Evolutionary conservation across 108 stramenopile genomes (phyloP).

Genomic region (Cylindrotheca closterium): DNA sequence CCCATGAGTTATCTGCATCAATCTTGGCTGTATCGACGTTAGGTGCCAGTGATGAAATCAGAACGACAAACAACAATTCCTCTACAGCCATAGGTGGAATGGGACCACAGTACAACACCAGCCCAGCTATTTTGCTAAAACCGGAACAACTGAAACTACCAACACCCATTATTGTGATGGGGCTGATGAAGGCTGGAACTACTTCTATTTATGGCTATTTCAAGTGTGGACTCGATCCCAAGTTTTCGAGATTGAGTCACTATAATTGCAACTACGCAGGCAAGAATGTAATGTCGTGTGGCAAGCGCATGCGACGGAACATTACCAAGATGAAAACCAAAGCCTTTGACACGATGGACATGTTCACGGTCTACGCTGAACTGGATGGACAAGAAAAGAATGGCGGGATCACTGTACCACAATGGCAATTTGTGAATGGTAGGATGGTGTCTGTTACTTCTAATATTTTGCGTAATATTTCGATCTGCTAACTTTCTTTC

Average conservation of each 20-base stretch:
- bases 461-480: too few relatives aligned
- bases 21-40: neutral
- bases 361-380: conserved; percentile 24
- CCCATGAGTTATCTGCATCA: neutral
- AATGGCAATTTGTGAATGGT: conserved; percentile 18
- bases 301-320: conserved; percentile 22
- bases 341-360: conserved; percentile 17
- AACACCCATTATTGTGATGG: conserved; percentile 31
- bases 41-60: neutral
- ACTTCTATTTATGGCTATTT: conserved; percentile 33
- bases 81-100: neutral
- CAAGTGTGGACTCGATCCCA: conserved; percentile 22
- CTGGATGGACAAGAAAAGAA: conserved; percentile 32
- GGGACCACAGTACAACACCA: neutral
- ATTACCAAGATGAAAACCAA: neutral
- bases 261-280: conserved; percentile 15
- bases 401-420: conserved; percentile 33
- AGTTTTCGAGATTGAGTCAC: conserved; percentile 11
- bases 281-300: conserved; percentile 16
- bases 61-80: neutral
- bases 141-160: conserved; percentile 20
- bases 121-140: neutral
- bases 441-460: too few relatives aligned
- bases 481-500: too few relatives aligned
- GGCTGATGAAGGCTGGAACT: conserved; percentile 33